These are phyloP conservation scores for Gyromitra esculenta DNA, from an alignment of 2,329 filamentous ascomycete species.

Conservation along the genomic window DNA sequence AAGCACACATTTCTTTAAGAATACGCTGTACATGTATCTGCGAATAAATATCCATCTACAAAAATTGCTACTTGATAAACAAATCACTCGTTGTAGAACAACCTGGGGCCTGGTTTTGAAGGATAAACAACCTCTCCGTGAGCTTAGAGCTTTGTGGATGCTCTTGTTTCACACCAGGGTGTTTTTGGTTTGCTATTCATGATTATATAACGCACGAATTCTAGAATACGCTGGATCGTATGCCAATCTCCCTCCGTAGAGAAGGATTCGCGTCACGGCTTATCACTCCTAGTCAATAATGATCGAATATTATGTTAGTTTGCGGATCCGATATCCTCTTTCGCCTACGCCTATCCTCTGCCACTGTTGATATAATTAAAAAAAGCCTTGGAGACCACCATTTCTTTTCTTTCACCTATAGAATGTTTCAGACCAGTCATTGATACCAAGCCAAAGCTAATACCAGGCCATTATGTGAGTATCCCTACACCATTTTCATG, in stretches of 20 bases:
- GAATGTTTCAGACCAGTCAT: neutral
- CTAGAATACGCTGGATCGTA: neutral
- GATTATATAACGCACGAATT: no score
- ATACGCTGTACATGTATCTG: no score
- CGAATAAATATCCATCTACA: neutral
- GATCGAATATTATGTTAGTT: neutral
- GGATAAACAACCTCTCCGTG: neutral
- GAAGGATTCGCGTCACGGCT: slow-evolving; percentile 30
- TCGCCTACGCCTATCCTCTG: neutral
- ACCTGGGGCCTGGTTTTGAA: neutral
- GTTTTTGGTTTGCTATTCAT: neutral
- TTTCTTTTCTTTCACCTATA: neutral
- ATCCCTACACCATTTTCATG: neutral
- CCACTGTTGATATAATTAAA: neutral
- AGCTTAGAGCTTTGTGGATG: neutral
- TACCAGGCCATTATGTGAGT: neutral
- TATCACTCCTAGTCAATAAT: slow-evolving; percentile 42
- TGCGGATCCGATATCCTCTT: no score
- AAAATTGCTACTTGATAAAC: neutral
- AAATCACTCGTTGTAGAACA: neutral
- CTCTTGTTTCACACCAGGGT: neutral
- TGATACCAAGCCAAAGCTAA: neutral
- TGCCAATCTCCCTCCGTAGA: neutral
- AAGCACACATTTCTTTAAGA: no score
- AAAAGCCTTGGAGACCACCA: neutral